Evolutionary conservation across 2,329 filamentous ascomycete species (phyloP).

Genomic region (Trichoderma afroharzianum): DNA sequence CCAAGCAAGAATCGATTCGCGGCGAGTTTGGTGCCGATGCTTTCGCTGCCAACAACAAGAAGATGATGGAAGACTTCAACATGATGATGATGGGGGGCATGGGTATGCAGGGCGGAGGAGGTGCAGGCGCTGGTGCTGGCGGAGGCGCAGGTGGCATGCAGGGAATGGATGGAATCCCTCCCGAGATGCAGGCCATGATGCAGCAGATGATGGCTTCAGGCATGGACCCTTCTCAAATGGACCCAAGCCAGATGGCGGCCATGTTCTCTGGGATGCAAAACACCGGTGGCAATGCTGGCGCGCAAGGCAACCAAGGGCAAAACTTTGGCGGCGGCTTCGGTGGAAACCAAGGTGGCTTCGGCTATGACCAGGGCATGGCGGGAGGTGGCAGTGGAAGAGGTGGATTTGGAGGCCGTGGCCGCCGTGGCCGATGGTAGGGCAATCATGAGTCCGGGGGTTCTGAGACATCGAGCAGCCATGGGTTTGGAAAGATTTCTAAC

Average conservation of each 20-base stretch:
- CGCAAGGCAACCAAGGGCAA: conserved; percentile 49
- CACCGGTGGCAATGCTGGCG: conserved; percentile 39
- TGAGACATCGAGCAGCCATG: neutral
- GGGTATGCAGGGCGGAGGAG: conserved; percentile 37
- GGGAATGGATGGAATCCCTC: conserved; percentile 60
- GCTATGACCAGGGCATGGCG: conserved; percentile 47
- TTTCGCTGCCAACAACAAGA: conserved; percentile 66
- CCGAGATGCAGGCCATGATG: conserved; percentile 67
- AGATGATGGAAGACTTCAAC: conserved; percentile 70
- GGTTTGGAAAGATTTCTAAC: neutral
- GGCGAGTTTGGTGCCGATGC: conserved; percentile 69
- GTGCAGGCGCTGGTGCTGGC: conserved; percentile 31
- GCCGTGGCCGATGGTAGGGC: conserved; percentile 29
- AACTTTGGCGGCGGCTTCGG: conserved; percentile 52
- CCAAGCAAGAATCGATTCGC: conserved; percentile 78
- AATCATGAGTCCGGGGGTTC: neutral
- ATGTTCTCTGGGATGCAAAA: conserved; percentile 60
- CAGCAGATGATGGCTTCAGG: conserved; percentile 66
- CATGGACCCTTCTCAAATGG: conserved; percentile 65
- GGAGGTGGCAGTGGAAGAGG: conserved; percentile 33
- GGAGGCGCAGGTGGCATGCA: conserved; percentile 41
- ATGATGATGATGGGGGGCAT: conserved; percentile 64
- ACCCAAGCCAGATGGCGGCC: conserved; percentile 53
- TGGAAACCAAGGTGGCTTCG: conserved; percentile 50
- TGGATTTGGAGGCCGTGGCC: conserved; percentile 30